These are phyloP conservation scores for Schizochytrium sp. DNA, from an alignment of 108 stramenopile genomes.

Conservation along the genomic window DNA sequence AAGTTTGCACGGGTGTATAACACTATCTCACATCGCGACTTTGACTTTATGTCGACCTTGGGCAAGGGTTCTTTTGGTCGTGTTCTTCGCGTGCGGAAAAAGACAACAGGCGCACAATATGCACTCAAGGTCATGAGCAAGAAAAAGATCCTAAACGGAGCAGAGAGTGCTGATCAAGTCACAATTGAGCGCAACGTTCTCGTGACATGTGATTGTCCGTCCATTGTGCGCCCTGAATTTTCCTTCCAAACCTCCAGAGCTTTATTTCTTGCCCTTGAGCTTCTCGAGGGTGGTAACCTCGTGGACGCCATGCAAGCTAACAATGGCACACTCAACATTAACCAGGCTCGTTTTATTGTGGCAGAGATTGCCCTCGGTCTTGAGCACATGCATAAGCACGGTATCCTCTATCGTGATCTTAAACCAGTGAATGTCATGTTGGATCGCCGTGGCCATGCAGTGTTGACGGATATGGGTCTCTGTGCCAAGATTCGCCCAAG, in stretches of 20 bases:
- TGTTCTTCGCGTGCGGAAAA: conserved; percentile 69
- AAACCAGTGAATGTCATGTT: conserved; percentile 76
- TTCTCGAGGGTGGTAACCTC: conserved; percentile 73
- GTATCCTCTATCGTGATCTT: conserved; percentile 78
- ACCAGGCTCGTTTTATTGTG: conserved; percentile 68
- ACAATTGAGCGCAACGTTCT: conserved; percentile 71
- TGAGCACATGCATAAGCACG: conserved; percentile 71
- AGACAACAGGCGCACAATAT: conserved; percentile 65
- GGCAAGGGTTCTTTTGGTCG: conserved; percentile 77
- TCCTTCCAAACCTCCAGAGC: conserved; percentile 75
- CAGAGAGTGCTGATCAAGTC: conserved; percentile 55
- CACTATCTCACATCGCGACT: conserved; percentile 64
- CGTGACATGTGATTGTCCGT: conserved; percentile 70
- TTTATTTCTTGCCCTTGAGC: conserved; percentile 73
- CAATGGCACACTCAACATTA: conserved; percentile 66
- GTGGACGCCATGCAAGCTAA: conserved; percentile 72
- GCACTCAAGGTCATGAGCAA: conserved; percentile 78
- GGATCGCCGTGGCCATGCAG: conserved; percentile 69
- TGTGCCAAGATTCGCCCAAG: conserved; percentile 67
- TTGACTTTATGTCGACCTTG: conserved; percentile 72
- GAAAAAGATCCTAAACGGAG: conserved; percentile 69
- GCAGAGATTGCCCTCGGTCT: conserved; percentile 77
- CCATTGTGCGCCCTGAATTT: conserved; percentile 71
- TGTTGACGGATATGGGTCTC: conserved; percentile 76
- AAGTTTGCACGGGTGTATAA: conserved; percentile 27